These are phyloP conservation scores for Yamadazyma mexicana DNA, from an alignment of 1,139 yeast genomes.

Conservation along the genomic window DNA sequence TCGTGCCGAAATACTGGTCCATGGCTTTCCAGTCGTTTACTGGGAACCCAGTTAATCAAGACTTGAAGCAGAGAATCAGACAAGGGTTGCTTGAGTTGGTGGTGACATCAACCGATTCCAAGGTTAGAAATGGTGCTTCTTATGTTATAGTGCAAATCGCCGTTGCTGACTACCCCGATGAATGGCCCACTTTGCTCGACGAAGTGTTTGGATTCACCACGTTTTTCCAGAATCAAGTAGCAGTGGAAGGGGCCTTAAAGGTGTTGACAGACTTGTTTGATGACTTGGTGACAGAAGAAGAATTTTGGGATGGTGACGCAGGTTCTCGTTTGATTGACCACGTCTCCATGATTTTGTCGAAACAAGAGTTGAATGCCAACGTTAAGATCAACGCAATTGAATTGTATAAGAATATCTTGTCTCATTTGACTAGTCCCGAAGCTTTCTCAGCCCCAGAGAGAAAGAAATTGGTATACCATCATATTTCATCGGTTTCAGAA, in stretches of 20 bases:
- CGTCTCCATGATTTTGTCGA: constrained; percentile 41
- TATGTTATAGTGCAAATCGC: constrained; percentile 83
- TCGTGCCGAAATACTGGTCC: constrained; percentile 80
- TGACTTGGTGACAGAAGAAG: constrained; percentile 82
- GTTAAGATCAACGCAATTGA: constrained; percentile 51
- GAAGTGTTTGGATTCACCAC: constrained; percentile 44
- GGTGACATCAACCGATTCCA: constrained; percentile 52
- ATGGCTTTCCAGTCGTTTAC: constrained; percentile 75
- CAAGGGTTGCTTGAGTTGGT: constrained; percentile 51
- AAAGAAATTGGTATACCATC: constrained; percentile 29
- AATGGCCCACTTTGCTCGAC: constrained; percentile 78
- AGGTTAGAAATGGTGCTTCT: constrained; percentile 66
- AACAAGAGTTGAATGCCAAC: constrained; percentile 24
- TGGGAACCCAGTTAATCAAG: constrained; percentile 64
- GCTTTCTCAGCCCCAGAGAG: constrained; percentile 38
- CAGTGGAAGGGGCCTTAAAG: constrained; percentile 62
- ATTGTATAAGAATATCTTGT: constrained; percentile 53
- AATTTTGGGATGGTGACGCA: constrained; percentile 75
- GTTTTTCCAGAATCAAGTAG: constrained; percentile 24
- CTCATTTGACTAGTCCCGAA: constrained; percentile 55
- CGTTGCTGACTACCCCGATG: constrained; percentile 90
- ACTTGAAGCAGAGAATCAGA: constrained; percentile 52
- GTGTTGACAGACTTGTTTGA: constrained; percentile 80
- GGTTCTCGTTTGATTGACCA: constrained; percentile 55
- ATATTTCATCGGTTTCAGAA: constrained; percentile 22